phyloP scores from a whole-genome alignment of 371 early-diverging fungal genomes.

The Circinella umbellata region DNA sequence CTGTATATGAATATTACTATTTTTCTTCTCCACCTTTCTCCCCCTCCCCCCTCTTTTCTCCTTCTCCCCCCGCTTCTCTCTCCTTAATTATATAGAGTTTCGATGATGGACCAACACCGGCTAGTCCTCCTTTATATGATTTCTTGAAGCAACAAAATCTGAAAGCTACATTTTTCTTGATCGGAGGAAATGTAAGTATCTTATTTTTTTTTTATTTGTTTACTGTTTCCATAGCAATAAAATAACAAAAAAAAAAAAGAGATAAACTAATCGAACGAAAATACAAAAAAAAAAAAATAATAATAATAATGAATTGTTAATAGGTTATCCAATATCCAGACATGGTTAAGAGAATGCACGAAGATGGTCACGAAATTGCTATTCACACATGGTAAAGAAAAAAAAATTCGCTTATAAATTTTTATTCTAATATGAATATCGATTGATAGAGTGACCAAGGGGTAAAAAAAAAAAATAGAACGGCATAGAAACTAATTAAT shows the following conservation, averaged over 20 bases:
- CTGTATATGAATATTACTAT: not conserved
- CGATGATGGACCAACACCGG: slow-evolving; percentile 46
- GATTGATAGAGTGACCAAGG: too few species aligned
- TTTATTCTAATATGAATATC: too few species aligned
- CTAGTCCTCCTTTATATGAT: slow-evolving; percentile 42
- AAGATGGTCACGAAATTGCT: slow-evolving; percentile 57
- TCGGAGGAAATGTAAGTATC: slow-evolving; percentile 46
- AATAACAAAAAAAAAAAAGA: not conserved
- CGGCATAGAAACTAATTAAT: not conserved
- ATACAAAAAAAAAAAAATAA: not conserved
- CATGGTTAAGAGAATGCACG: slow-evolving; percentile 36
- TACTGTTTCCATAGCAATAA: too few species aligned
- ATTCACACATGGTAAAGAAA: slow-evolving; percentile 55
- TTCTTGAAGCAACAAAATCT: slow-evolving; percentile 34
- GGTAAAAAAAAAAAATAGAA: too few species aligned
- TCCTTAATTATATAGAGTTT: slow-evolving; percentile 2
- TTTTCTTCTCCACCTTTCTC: too few species aligned
- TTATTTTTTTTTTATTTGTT: not conserved
- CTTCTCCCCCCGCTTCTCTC: too few species aligned
- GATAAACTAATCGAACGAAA: too few species aligned
- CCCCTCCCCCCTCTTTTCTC: too few species aligned
- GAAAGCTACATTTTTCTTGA: slow-evolving; percentile 61
- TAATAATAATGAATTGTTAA: not conserved
- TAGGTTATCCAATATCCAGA: slow-evolving; percentile 52
- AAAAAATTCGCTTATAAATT: too few species aligned